Evolutionary conservation across 148 eudicot genomes (phyloP), one percentile per base, ranked within the genome.

Genomic region (Vaccinium vitisidaea): DNA sequence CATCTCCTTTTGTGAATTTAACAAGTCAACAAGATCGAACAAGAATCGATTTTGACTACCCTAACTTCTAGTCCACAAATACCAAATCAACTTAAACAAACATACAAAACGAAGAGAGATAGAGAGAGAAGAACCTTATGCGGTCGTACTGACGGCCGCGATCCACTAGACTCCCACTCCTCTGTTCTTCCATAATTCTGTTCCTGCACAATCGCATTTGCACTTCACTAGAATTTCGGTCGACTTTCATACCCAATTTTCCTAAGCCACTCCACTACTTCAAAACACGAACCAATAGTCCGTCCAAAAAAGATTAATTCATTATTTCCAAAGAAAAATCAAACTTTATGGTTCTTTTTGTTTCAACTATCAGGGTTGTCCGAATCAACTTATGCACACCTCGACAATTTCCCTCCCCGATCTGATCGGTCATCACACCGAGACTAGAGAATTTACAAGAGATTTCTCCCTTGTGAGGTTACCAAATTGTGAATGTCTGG

Each of bases 141-240:
- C 39, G 89, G 86, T 58, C 84, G 87, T 52, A 65, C 74, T 13
- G 86, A 73, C 58, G 88, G 90, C 75, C 88, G 86, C 15, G 92
- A 93, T 91, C 86, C 87, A 84, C 77, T 73, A 16, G 88, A 87
- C 82, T 75, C 88, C 88, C 87, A 82, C 55, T 84, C 80, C 82
- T 83, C 88, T 73, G 81, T 75, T 67, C 87, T 82, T 61, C 90
- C 89, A 84, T 86, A 82, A 32, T 79, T 87, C 84, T 83, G 84
- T 30, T 84, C 90, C 89, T 89, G 82, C 86, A 67, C 39, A 18
- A 74, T 75, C 63, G 52, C 77, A 83, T 65, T 59, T 36, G n/a
- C 83, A 54, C 54, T 74, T 67, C 56, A 43, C 79, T 56, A 32
- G 16, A 7, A 67, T 32, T 32, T 23, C 49, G 1, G 23, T 30